Conservation (phyloP, 2,329 filamentous ascomycete genomes). For the Fusarium fracticaudum region DNA sequence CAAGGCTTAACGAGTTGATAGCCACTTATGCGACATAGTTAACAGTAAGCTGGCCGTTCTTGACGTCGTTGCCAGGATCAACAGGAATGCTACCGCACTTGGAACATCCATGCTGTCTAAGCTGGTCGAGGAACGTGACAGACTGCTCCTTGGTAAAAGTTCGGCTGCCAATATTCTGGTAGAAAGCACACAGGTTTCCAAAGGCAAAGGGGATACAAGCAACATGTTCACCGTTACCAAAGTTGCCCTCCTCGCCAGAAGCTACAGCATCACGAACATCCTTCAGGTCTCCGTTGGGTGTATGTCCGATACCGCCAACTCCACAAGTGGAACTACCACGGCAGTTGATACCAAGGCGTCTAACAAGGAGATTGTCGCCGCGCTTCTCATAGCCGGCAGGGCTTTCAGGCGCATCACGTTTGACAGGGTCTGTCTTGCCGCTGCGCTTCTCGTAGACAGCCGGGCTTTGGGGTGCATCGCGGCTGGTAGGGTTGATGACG, state of each 20-base stretch:
- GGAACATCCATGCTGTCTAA: neutral
- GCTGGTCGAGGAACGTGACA: neutral
- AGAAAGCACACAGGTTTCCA: neutral
- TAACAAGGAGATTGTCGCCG: neutral
- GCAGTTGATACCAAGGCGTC: neutral
- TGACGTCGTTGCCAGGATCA: neutral
- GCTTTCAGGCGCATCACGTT: neutral
- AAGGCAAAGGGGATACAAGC: neutral
- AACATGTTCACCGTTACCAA: neutral
- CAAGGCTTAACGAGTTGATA: rapidly evolving
- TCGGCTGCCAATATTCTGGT: neutral
- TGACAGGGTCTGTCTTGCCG: no score
- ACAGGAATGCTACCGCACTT: slow-evolving; percentile 1
- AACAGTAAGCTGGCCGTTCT: neutral
- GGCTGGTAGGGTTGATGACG: neutral
- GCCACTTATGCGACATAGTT: neutral
- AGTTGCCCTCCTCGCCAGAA: neutral
- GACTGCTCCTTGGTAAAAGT: neutral
- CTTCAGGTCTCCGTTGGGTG: neutral
- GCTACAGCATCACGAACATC: slow-evolving; percentile 4
- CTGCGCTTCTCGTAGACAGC: neutral
- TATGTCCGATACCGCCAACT: neutral
- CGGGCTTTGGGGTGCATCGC: neutral
- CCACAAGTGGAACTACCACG: neutral
- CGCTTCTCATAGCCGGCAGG: neutral